Percentiles rank a stretch among this genome's conserved stretches.
These are phyloP conservation scores for Adansonia digitata DNA, from an alignment of 345 rosid genomes.

Conservation along the genomic window DNA sequence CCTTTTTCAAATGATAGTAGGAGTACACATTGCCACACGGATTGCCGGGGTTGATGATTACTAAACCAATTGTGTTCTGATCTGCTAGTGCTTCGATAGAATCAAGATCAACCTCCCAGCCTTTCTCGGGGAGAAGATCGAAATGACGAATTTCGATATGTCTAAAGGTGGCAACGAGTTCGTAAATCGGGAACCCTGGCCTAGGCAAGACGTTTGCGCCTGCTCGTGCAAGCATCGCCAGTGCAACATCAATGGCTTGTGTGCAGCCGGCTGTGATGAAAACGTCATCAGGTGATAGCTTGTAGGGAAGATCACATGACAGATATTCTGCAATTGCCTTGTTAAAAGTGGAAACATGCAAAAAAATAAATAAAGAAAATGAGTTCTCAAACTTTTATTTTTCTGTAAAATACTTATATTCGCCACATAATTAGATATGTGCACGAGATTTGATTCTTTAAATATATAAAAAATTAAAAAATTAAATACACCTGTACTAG, in stretches of 20 bases:
- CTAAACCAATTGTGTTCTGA: slow-evolving; percentile 70
- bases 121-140: slow-evolving; percentile 78
- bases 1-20: slow-evolving; percentile 73
- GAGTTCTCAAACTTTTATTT: no score
- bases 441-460: no score
- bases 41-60: slow-evolving; percentile 87
- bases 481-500: no score
- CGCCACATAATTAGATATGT: no score
- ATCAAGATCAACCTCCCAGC: slow-evolving; percentile 83
- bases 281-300: slow-evolving; percentile 70
- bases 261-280: slow-evolving; percentile 91
- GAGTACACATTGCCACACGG: slow-evolving; percentile 92
- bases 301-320: slow-evolving; percentile 75
- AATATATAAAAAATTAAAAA: no score
- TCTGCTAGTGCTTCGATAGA: slow-evolving; percentile 66
- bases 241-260: slow-evolving; percentile 88
- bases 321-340: slow-evolving; percentile 84
- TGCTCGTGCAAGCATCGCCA: slow-evolving; percentile 71
- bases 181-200: slow-evolving; percentile 92
- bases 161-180: slow-evolving; percentile 73
- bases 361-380: no score
- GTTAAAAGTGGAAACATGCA: slow-evolving; percentile 8
- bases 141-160: slow-evolving; percentile 65
- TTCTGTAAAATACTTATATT: no score
- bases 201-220: slow-evolving; percentile 79